Percentiles rank a stretch among this genome's conserved stretches.
Evolutionary conservation across 441 rosid genomes (phyloP).

Genomic region (Populus hybrid): DNA sequence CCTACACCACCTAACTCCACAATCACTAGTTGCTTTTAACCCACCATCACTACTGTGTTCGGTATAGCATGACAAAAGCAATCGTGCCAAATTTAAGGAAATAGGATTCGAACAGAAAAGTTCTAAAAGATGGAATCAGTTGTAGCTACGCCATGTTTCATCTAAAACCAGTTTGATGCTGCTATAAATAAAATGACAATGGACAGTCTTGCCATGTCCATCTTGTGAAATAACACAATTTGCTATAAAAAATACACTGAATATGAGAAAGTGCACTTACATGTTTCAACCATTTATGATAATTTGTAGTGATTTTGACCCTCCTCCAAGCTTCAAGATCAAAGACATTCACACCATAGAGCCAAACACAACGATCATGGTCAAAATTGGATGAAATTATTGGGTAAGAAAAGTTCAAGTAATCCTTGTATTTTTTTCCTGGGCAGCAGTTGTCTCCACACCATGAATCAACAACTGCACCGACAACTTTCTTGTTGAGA

Average conservation of each 20-base stretch:
- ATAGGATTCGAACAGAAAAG: no score
- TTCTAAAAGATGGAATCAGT: not conserved
- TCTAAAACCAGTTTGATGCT: no score
- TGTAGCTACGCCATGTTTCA: no score
- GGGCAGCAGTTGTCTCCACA: conserved; percentile 82
- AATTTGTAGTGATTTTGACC: conserved; percentile 55
- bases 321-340: conserved; percentile 92
- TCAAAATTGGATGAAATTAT: conserved; percentile 57
- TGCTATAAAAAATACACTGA: not conserved
- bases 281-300: conserved; percentile 68
- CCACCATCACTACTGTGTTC: no score
- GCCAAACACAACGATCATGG: conserved; percentile 71
- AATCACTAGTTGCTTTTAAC: no score
- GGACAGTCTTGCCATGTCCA: not conserved
- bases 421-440: conserved; percentile 70
- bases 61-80: no score
- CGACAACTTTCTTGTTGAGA: conserved; percentile 70
- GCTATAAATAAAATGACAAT: not conserved
- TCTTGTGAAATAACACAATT: not conserved
- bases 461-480: conserved; percentile 72
- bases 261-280: conserved; percentile 35
- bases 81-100: no score
- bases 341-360: conserved; percentile 79
- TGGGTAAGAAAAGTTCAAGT: conserved; percentile 79
- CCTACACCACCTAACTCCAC: no score